These are phyloP conservation scores for Camellia sinensis DNA, from an alignment of 148 eudicot genomes.

Conservation along the genomic window DNA sequence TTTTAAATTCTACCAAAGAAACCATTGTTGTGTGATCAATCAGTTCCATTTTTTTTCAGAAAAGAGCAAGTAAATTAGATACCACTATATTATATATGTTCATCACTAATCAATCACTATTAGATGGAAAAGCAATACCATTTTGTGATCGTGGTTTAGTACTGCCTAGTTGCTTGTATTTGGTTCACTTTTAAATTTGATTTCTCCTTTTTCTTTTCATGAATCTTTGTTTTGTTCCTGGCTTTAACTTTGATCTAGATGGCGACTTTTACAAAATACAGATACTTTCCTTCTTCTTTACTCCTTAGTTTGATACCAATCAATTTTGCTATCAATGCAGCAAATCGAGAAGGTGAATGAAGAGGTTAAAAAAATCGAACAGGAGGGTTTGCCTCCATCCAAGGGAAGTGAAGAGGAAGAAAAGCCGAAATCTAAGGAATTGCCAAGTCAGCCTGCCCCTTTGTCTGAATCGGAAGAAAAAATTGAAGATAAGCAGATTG, in stretches of 20 bases:
- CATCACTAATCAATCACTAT: not conserved
- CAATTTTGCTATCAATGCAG: constrained; percentile 24
- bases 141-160: not conserved
- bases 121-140: not conserved
- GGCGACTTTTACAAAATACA: not conserved
- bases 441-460: constrained; percentile 9
- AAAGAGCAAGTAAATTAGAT: not conserved
- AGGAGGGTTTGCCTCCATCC: constrained; percentile 23
- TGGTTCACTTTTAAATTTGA: not conserved
- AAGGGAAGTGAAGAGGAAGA: constrained; percentile 21
- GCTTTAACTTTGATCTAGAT: not conserved
- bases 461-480: constrained; percentile 24
- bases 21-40: not conserved
- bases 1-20: not conserved
- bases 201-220: not conserved
- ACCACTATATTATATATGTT: not conserved
- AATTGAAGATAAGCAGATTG: constrained; percentile 25
- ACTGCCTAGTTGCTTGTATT: not conserved
- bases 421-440: constrained; percentile 29
- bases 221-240: not conserved
- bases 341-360: constrained; percentile 33
- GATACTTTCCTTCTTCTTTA: not conserved
- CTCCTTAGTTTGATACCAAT: constrained; percentile 14
- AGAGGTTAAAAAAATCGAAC: constrained; percentile 32
- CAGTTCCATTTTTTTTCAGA: not conserved